phyloP scores from a whole-genome alignment of 1,139 yeast species.

The Blastobotrys petasosporus region DNA sequence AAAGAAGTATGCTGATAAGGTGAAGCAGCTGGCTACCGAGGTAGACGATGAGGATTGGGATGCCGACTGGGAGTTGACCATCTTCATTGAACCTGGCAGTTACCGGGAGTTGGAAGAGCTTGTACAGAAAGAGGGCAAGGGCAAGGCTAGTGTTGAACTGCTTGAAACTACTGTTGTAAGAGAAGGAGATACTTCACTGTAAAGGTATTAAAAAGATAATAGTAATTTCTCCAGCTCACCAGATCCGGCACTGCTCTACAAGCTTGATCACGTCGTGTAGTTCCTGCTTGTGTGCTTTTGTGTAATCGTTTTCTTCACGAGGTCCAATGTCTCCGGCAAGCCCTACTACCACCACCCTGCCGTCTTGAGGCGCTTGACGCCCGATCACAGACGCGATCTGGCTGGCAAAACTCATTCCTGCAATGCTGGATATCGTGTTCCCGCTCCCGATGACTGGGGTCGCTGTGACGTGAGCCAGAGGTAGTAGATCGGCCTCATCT shows the following conservation, averaged over 20 bases:
- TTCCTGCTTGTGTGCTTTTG: slow-evolving; percentile 28
- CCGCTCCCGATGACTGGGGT: slow-evolving; percentile 32
- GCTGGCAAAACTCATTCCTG: slow-evolving; percentile 33
- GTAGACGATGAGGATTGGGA: slow-evolving; percentile 48
- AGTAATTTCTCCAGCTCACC: slow-evolving; percentile 20
- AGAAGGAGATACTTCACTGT: slow-evolving; percentile 42
- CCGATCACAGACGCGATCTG: slow-evolving; percentile 34
- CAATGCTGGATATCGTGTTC: slow-evolving; percentile 23
- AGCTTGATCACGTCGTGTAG: slow-evolving; percentile 31
- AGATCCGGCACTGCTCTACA: slow-evolving; percentile 32
- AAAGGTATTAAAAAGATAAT: slow-evolving; percentile 1
- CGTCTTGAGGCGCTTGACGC: slow-evolving; percentile 34
- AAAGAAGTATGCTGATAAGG: slow-evolving; percentile 45
- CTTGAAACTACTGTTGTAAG: slow-evolving; percentile 84
- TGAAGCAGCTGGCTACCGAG: slow-evolving; percentile 47
- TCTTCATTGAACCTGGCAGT: slow-evolving; percentile 83
- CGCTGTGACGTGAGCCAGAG: slow-evolving; percentile 34
- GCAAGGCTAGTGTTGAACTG: slow-evolving; percentile 69
- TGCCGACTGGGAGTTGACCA: slow-evolving; percentile 54
- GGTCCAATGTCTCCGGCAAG: slow-evolving; percentile 33
- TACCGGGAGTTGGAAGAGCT: slow-evolving; percentile 65
- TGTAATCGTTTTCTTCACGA: slow-evolving; percentile 20
- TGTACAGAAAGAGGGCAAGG: slow-evolving; percentile 48
- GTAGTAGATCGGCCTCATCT: slow-evolving; percentile 22
- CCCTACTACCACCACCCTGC: slow-evolving; percentile 34